Base-by-base conservation (phyloP, 2,329 filamentous ascomycete genomes). In the Exophiala calicioides region DNA sequence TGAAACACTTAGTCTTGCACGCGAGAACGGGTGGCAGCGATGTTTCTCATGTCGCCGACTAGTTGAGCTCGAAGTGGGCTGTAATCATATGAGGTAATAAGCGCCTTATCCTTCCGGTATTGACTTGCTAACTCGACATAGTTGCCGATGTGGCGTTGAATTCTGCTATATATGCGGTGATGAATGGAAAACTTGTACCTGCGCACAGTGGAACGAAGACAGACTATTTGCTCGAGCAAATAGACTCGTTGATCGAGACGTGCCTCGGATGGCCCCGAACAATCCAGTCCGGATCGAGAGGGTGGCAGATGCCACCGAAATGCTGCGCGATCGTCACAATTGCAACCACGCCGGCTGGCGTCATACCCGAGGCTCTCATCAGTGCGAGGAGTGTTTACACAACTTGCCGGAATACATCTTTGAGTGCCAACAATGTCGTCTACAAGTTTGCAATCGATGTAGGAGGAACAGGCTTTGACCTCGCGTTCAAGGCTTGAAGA, bases 11-110 rank as follows among this genome's bases (percentile, higher is more conserved):
- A 76, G 80, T 40, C 74, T 85, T 48, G 84, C 83, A 5, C 80
- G 82, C 56, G 73, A 82, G 19, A 74, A 83, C 41, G 85, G 85
- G 16, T 90, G 85, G 84, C 84, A 88, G 64, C 75, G 81, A 35
- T 95, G 88, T 65, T 84, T 82, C 62, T 82, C 75, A 53, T 95
- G 90, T 68, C 80, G 78, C 54, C 74, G 79, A 27, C 76, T 67
- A 10, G 54, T 68, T n/a, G 64, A 67, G 47, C 47, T 68, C 10
- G 44, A 42, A 5, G 43, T 41, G 4, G 66, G 63, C 3, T 68
- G 65, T 49, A 62, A 65, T 34, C 63, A 68, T 43, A 68, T 68
- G 38, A 62, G 53, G 63, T 68, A 61, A 45, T 61, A 40, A 6
- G n/a, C n/a, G n/a, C n/a, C n/a, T n/a, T n/a, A n/a, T n/a, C 19